These are phyloP conservation scores for Echinosophora koreensis DNA, from an alignment of 306 rosid species.

Conservation along the genomic window DNA sequence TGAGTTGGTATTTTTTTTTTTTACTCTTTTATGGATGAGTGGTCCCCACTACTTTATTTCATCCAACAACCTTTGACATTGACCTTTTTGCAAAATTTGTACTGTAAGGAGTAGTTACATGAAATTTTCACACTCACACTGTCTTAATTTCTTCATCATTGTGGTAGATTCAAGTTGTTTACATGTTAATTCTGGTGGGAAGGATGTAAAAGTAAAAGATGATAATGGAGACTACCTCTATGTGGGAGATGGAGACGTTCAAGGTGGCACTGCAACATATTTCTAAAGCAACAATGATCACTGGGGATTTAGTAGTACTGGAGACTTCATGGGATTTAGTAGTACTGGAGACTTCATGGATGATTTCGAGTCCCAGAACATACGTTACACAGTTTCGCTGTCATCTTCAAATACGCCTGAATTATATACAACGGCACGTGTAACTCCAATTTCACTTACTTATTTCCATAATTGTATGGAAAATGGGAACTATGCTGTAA, in stretches of 20 bases:
- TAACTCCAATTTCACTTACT: conserved; percentile 67
- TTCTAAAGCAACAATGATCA: conserved; percentile 35
- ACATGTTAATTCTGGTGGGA: conserved; percentile 69
- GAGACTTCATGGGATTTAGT: conserved; percentile 67
- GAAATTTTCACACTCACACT: conserved; percentile 21
- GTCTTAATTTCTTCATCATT: conserved; percentile 33
- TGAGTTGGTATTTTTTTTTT: too few species aligned
- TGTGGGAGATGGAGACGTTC: conserved; percentile 55
- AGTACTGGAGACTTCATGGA: conserved; percentile 69
- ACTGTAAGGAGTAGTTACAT: not conserved
- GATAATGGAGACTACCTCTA: conserved; percentile 37
- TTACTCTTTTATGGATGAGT: too few species aligned
- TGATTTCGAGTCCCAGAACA: conserved; percentile 53
- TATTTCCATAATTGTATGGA: conserved; percentile 81
- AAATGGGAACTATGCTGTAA: conserved; percentile 68
- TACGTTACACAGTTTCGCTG: conserved; percentile 48
- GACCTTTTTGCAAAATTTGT: not conserved
- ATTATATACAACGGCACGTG: conserved; percentile 65
- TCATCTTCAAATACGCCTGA: conserved; percentile 56
- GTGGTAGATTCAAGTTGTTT: conserved; percentile 71
- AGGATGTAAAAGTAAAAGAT: conserved; percentile 42
- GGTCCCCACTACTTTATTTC: too few species aligned
- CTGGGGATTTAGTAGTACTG: conserved; percentile 66
- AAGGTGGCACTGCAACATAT: conserved; percentile 53
- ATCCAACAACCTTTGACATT: not conserved